Evolutionary conservation across 2,329 filamentous ascomycete genomes (phyloP).

Genomic region (Apiospora marii): DNA sequence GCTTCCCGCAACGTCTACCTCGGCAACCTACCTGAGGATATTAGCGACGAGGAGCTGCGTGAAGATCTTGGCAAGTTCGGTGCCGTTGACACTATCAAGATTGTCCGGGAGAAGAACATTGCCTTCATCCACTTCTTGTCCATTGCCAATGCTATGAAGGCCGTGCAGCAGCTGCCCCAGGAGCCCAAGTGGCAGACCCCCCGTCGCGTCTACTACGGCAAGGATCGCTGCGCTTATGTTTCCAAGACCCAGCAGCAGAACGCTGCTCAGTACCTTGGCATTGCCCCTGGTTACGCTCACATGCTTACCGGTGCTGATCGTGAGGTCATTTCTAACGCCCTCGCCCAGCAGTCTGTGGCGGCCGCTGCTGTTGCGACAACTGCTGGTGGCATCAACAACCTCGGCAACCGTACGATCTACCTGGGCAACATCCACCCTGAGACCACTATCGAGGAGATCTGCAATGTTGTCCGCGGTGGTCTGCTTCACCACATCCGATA

Average conservation of each 20-base stretch:
- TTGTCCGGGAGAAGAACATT: conserved; percentile 97
- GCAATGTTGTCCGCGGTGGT: conserved; percentile 96
- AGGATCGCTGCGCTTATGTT: conserved; percentile 97
- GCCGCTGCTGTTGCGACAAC: conserved; percentile 96
- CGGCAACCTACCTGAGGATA: conserved; percentile 90
- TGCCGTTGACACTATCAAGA: conserved; percentile 95
- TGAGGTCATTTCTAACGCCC: conserved; percentile 93
- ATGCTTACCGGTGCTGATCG: conserved; percentile 96
- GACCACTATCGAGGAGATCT: conserved; percentile 99
- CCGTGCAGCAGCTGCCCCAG: conserved; percentile 93
- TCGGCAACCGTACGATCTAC: conserved; percentile 97
- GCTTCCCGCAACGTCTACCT: conserved; percentile 97
- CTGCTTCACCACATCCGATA: conserved; percentile 98
- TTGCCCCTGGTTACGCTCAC: conserved; percentile 94
- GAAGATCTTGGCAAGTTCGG: conserved; percentile 97
- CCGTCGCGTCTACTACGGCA: conserved; percentile 96
- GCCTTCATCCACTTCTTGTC: conserved; percentile 96
- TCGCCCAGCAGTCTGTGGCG: conserved; percentile 97
- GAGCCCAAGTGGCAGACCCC: conserved; percentile 97
- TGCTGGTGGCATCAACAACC: conserved; percentile 94
- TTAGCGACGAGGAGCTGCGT: conserved; percentile 88
- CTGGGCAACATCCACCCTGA: conserved; percentile 98
- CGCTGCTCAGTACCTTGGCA: conserved; percentile 95
- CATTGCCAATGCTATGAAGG: conserved; percentile 98
- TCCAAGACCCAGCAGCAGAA: conserved; percentile 99